Evolutionary conservation across 192 early-diverging fungal genomes (phyloP), one percentile per base, ranked within the genome.

Genomic region (Piromyces finnis): DNA sequence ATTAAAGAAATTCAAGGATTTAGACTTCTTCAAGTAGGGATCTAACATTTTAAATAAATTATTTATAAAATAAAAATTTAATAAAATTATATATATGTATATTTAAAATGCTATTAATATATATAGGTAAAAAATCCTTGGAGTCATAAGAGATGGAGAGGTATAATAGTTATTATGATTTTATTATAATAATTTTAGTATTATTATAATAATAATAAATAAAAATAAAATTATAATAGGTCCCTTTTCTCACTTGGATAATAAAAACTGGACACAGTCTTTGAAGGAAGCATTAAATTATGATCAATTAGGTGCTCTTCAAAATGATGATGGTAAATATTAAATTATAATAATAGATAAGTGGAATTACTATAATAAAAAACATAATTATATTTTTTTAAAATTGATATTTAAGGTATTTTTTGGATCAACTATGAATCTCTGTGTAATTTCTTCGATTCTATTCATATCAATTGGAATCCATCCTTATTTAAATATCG

Each of bases 401-500:
- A n/a, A n/a, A n/a, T n/a, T n/a, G n/a, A n/a, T n/a, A n/a, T n/a
- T 36, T 18, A 28, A 87, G 87, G 87, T 22, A 90, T 94, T 2
- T 96, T 96, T 82, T 96, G 95, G 94, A 95, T 98, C 29, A 90
- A 95, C 80, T 98, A 89, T 82, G 92, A 91, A 12, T 95, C 94
- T 1, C 88, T 96, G 5, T 92, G 92, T 79, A 80, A 82, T 11
- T 85, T 88, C 35, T 98, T 98, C 83, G 92, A 94, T 80, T 93
- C 94, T 14, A 93, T 95, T 30, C 95, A 98, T 82, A 84, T 96
- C 29, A 96, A 95, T 83, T 96, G 88, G 95, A 94, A 95, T 86
- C 93, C 95, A 12, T 89, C 87, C 35, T 81, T 92, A 51, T 94
- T 96, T 80, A 83, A 83, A 14, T 85, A 94, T 83, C 85, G 89